Evolutionary conservation across 179 eudicot species (phyloP).

Genomic region (Patellifolia procumbens): DNA sequence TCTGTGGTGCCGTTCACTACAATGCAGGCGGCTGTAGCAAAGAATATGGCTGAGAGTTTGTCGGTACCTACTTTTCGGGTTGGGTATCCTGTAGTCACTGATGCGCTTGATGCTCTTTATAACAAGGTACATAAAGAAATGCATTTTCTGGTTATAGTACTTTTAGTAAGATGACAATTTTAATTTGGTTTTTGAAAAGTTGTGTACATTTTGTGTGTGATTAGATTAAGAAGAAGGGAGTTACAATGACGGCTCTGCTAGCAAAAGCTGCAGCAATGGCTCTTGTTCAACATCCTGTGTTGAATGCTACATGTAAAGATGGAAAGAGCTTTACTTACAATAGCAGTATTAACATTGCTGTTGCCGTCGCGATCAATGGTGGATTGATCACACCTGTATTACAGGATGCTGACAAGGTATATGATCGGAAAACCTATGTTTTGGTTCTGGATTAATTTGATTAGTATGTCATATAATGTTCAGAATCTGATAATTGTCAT

Average conservation of each 20-base stretch:
- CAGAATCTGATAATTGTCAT: background rate
- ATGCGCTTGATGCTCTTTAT: conserved; percentile 92
- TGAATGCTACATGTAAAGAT: conserved; percentile 84
- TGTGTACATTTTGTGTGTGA: conserved; percentile 14
- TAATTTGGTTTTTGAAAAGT: background rate
- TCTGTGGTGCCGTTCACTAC: conserved; percentile 82
- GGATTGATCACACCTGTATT: conserved; percentile 99
- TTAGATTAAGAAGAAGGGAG: conserved; percentile 90
- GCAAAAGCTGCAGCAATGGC: conserved; percentile 99
- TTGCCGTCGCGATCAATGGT: conserved; percentile 92
- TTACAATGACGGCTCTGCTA: conserved; percentile 92
- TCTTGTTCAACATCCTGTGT: conserved; percentile 85
- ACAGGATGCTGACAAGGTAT: conserved; percentile 96
- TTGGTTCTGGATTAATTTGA: background rate
- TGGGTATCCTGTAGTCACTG: conserved; percentile 82
- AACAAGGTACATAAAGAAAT: conserved; percentile 51
- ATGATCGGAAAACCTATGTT: background rate
- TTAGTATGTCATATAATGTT: background rate
- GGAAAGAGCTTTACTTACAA: conserved; percentile 92
- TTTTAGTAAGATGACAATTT: background rate
- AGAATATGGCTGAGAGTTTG: conserved; percentile 90
- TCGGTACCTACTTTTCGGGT: conserved; percentile 90
- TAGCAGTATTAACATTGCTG: conserved; percentile 82
- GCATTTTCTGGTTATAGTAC: background rate
- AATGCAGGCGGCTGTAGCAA: conserved; percentile 92